Percentiles rank a stretch among this genome's conserved stretches.
phyloP scores from a whole-genome alignment of 2,329 filamentous ascomycete genomes.

The Coleophoma cylindrospora region DNA sequence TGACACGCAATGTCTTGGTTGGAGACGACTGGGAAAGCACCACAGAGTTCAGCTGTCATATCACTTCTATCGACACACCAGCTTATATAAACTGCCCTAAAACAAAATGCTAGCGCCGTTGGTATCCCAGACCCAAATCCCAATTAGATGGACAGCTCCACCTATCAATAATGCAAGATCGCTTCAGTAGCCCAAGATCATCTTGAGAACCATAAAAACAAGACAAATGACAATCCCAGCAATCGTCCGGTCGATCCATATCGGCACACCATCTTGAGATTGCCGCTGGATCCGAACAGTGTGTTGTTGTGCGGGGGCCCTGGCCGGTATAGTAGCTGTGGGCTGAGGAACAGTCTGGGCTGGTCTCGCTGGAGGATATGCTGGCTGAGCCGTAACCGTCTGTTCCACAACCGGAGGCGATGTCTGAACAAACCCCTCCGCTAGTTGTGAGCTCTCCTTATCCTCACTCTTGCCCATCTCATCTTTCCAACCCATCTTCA shows the following conservation, averaged over 20 bases:
- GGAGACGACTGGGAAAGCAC: too few relatives aligned
- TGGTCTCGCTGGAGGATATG: conserved; percentile 19
- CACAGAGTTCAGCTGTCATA: too few relatives aligned
- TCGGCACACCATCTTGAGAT: conserved; percentile 49
- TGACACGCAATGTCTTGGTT: too few relatives aligned
- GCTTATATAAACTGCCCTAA: too few relatives aligned
- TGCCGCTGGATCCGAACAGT: conserved; percentile 11
- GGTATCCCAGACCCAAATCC: too few relatives aligned
- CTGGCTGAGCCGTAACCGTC: conserved; percentile 12
- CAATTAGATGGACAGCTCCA: too few relatives aligned
- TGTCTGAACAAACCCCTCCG: conserved; percentile 55
- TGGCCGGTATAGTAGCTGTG: conserved; percentile 19
- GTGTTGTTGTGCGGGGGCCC: conserved; percentile 10
- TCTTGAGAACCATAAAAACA: conserved; percentile 62
- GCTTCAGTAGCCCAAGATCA: conserved; percentile 25
- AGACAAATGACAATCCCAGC: conserved; percentile 66
- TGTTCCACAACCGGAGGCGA: conserved; percentile 20
- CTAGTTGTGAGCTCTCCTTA: conserved; percentile 41
- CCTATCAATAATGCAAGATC: too few relatives aligned
- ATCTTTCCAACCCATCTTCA: conserved; percentile 65
- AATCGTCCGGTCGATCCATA: conserved; percentile 81
- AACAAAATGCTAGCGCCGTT: too few relatives aligned
- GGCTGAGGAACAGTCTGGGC: conserved; percentile 29
- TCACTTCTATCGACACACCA: too few relatives aligned
- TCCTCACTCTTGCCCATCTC: conserved; percentile 49